Conservation (phyloP, 305 asterid species). For the Fraxinus greggii region DNA sequence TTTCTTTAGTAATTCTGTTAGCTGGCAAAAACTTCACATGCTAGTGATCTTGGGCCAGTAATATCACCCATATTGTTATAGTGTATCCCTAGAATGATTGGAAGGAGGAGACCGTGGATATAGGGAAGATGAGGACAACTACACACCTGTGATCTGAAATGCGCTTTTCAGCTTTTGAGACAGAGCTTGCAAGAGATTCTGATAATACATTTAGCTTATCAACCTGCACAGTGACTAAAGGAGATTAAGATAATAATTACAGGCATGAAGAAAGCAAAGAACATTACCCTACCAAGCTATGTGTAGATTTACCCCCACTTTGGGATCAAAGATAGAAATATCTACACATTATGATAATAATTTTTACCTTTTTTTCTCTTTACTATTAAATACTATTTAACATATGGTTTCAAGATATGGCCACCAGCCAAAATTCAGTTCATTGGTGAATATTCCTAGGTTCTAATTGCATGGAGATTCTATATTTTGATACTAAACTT, state of each 20-base stretch:
- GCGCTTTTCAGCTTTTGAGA: slow-evolving; percentile 69
- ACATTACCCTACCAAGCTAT: background rate
- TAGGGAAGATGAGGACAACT: slow-evolving; percentile 20
- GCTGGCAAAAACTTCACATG: slow-evolving; percentile 3
- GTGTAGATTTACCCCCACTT: background rate
- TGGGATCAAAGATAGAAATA: slow-evolving; percentile 14
- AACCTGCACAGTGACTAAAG: slow-evolving; percentile 52
- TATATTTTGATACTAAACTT: background rate
- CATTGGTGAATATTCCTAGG: background rate
- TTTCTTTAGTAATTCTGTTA: slow-evolving; percentile 1
- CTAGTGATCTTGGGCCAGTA: background rate
- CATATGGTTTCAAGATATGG: background rate
- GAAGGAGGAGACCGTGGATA: slow-evolving; percentile 16
- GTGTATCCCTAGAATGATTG: background rate
- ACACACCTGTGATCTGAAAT: slow-evolving; percentile 73
- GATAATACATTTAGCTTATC: slow-evolving; percentile 76
- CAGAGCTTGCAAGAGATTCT: slow-evolving; percentile 88
- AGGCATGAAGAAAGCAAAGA: slow-evolving; percentile 10
- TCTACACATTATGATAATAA: background rate
- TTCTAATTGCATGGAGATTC: background rate
- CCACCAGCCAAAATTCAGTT: background rate
- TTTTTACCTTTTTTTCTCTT: background rate
- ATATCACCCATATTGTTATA: background rate
- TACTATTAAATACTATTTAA: background rate
- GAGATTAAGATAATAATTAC: slow-evolving; percentile 16